Conservation (phyloP, 352 stramenopile genomes). For the Pythium aquatile region DNA sequence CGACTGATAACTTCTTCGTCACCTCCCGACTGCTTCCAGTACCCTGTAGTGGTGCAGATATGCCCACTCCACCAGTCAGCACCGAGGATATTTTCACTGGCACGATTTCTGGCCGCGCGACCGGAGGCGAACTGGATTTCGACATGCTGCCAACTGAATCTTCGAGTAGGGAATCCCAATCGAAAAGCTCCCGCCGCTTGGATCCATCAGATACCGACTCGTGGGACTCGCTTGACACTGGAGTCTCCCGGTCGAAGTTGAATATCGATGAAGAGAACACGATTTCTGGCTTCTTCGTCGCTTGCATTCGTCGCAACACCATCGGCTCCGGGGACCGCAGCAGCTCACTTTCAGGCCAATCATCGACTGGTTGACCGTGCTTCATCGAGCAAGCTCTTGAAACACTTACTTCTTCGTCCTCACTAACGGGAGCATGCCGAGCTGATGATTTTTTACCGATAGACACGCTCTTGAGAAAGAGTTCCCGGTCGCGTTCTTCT, state of each 20-base stretch:
- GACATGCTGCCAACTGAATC: constrained; percentile 9
- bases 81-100: background rate
- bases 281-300: constrained; percentile 23
- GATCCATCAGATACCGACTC: background rate
- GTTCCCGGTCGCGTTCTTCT: constrained; percentile 12
- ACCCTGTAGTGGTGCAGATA: background rate
- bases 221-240: background rate
- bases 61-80: background rate
- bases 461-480: constrained; percentile 11
- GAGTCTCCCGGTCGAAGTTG: constrained; percentile 4
- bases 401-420: no score
- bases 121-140: background rate
- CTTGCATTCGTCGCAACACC: constrained; percentile 15
- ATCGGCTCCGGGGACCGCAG: constrained; percentile 29
- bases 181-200: constrained; percentile 33
- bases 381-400: background rate
- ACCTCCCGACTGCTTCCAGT: background rate
- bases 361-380: background rate
- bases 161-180: constrained; percentile 55
- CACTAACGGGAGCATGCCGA: no score
- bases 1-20: background rate
- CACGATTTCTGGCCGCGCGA: background rate
- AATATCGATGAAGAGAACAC: constrained; percentile 30
- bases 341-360: constrained; percentile 14
- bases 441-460: background rate